Base-by-base conservation (phyloP, 805 yeast species). In the Candida silvatica region DNA sequence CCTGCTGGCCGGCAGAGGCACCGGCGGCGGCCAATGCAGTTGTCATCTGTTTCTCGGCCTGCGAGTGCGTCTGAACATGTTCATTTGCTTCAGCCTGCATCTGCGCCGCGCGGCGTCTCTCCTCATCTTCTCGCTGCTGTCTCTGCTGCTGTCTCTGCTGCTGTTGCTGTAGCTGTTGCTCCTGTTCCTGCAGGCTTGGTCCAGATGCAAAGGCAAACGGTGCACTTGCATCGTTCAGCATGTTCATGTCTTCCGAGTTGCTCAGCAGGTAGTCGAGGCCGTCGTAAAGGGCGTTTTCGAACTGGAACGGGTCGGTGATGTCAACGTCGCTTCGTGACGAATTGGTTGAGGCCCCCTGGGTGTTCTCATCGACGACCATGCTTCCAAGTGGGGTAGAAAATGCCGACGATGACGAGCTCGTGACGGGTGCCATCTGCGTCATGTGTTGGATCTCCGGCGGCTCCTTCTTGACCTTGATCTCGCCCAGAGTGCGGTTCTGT, bases 191-290 rank as follows among this genome's bases (percentile, higher is more conserved):
- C 14, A 12, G 6, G 4, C 20, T 15, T 6, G 7, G n/a, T n/a
- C n/a, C n/a, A 14, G 22, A 23, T 9, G 26, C 12, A 23, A n/a
- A 40, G 35, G 29, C 38, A 16, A 32, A 36, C 2, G 34, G 32
- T 27, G 39, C 44, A 30, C 44, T 48, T 15, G 45, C 47, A 8
- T 45, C 41, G 31, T 9, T n/a, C n/a, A n/a, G n/a, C n/a, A n/a
- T n/a, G 6, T 6, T 6, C 6, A 26, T 11, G n/a, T 31, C 18
- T 12, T 41, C 38, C 18, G 32, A 39, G 19, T 36, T 36, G 23
- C 45, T 49, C 24, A 57, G 37, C 16, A 56, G 39, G 29, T 55
- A 55, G 36, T 56, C 60, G 14, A 55, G 35, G 2, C 61, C 60
- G 19, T 52, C 54, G 31, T 50, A 51, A 4, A 54, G 40, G 2